Evolutionary conservation across 441 rosid genomes (phyloP), one percentile per base, ranked within the genome.

Genomic region (Macaranga tanarius): DNA sequence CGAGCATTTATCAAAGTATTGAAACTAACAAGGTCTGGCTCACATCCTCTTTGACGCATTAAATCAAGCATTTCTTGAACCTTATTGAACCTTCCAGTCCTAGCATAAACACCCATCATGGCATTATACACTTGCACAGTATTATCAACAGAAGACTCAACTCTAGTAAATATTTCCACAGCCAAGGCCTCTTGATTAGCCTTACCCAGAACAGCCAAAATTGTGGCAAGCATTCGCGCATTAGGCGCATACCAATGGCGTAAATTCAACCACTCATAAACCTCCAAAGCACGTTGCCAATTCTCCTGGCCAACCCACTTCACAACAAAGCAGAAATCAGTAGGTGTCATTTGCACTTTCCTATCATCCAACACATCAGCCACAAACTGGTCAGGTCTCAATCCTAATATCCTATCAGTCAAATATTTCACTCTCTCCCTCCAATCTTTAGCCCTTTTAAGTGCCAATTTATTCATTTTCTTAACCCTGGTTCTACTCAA

Each of bases 201-300:
- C 80, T 88, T 89, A 7, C 99, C 99, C 75, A 95, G 76, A 28
- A 95, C 90, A 3, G 91, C 88, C 83, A 95, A 84, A 50, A 95
- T 86, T 7, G 97, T 92, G 34, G 97, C 88, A 1, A 92, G 86
- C 97, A 91, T 89, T 25, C 97, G 86, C 0, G 97, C 85, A 73
- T 84, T 89, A 52, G 99, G 97, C 0, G 96, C 83, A 77, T 84
- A 91, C 97, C 97, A 90, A 58, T 85, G 87, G 67, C 88, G 84
- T 80, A 91, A 82, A 86, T 92, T 91, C 81, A 95, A 84, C 99
- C 99, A 92, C 79, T 92, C 97, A 31, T 87, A 95, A 58, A 95
- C 95, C 86, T 91, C 97, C 58, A 92, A 74, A n/a, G 95, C 94
- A 16, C 97, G 92, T 25, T 92, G 92, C 99, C 99, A 95, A 78